Percentiles rank a stretch among this genome's conserved stretches.
These are phyloP conservation scores for Steccherinum ochraceum DNA, from an alignment of 768 basidiomycete species.

Conservation along the genomic window DNA sequence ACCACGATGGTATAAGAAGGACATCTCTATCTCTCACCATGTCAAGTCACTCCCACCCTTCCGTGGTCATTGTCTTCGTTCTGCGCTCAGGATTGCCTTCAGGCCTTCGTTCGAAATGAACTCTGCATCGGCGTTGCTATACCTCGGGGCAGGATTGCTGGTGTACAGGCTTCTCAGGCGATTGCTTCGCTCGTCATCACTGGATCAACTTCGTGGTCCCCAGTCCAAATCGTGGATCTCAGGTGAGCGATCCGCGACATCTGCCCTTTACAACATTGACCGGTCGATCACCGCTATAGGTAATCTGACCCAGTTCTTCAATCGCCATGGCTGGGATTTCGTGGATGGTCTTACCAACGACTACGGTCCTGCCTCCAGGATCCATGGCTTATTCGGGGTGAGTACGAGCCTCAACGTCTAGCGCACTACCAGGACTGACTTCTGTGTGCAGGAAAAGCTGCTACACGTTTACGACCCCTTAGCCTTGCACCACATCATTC, in stretches of 20 bases:
- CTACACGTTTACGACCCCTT: slow-evolving; percentile 39
- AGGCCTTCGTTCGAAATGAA: too few species aligned
- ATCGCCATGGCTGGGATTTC: slow-evolving; percentile 11
- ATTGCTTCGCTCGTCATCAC: background rate
- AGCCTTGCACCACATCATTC: slow-evolving; percentile 38
- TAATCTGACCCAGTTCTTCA: slow-evolving; percentile 13
- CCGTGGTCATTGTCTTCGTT: too few species aligned
- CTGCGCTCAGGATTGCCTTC: too few species aligned
- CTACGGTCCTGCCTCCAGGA: slow-evolving; percentile 13
- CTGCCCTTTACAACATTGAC: background rate
- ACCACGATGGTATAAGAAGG: too few species aligned
- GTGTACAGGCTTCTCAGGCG: too few species aligned
- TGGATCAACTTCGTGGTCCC: background rate
- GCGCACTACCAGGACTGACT: background rate
- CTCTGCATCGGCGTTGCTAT: too few species aligned
- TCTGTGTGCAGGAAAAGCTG: slow-evolving; percentile 21
- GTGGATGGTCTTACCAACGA: slow-evolving; percentile 10
- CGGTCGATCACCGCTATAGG: slow-evolving; percentile 8
- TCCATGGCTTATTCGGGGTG: slow-evolving; percentile 16
- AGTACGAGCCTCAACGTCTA: background rate
- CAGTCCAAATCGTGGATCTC: background rate
- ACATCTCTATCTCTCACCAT: too few species aligned
- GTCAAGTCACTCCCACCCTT: too few species aligned
- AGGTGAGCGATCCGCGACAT: background rate
- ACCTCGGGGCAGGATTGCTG: too few species aligned